phyloP scores from a whole-genome alignment of 768 basidiomycete genomes.

The Tulasnella sp. region DNA sequence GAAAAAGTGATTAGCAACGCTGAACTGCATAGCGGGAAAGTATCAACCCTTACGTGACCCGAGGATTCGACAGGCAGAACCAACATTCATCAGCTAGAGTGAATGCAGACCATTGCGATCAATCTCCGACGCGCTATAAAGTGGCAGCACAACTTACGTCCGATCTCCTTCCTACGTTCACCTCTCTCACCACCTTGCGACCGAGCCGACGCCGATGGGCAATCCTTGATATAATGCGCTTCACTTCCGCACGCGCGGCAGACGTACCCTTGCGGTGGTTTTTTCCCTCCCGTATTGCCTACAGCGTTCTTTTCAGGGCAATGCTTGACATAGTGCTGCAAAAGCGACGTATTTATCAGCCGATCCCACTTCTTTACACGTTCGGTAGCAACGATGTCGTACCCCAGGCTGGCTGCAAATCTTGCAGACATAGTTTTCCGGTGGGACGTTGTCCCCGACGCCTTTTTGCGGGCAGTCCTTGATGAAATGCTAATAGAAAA shows the following conservation, averaged over 20 bases:
- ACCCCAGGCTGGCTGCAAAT: constrained; percentile 59
- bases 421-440: constrained; percentile 81
- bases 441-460: constrained; percentile 42
- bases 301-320: constrained; percentile 72
- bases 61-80: constrained; percentile 96
- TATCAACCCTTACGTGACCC: constrained; percentile 57
- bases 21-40: neutral
- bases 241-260: constrained; percentile 89
- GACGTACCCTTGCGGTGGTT: constrained; percentile 77
- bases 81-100: constrained; percentile 85
- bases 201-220: constrained; percentile 53
- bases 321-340: constrained; percentile 76
- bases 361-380: no score
- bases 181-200: constrained; percentile 38
- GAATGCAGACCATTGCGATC: neutral
- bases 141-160: constrained; percentile 44
- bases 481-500: constrained; percentile 59
- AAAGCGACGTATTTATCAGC: no score
- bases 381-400: constrained; percentile 24
- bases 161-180: constrained; percentile 67
- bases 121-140: neutral
- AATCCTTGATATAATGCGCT: constrained; percentile 80
- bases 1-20: neutral
- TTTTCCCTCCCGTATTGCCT: constrained; percentile 76
- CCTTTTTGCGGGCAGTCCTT: constrained; percentile 65